These are phyloP conservation scores for Aspergillus panamensis DNA, from an alignment of 495 filamentous ascomycete genomes.

Conservation along the genomic window DNA sequence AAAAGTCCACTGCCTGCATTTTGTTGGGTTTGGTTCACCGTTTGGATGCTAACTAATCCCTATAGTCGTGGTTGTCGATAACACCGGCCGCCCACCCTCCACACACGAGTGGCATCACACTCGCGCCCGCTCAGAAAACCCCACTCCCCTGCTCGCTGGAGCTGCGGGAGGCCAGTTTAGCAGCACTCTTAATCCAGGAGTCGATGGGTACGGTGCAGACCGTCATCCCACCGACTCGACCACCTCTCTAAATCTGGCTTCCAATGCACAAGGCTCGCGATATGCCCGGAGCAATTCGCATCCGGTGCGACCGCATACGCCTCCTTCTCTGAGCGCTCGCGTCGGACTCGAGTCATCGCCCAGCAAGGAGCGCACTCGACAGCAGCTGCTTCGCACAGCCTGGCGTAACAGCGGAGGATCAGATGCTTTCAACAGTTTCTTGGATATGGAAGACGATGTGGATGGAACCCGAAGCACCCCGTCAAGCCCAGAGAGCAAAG, in stretches of 20 bases:
- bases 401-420: slow-evolving; percentile 44
- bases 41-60: slow-evolving; percentile 16
- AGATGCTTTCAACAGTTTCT: slow-evolving; percentile 44
- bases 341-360: slow-evolving; percentile 26
- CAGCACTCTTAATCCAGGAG: slow-evolving; percentile 29
- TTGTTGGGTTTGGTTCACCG: slow-evolving; percentile 4
- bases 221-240: slow-evolving; percentile 35
- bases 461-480: slow-evolving; percentile 34
- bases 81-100: slow-evolving; percentile 21
- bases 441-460: slow-evolving; percentile 47
- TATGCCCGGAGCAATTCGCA: slow-evolving; percentile 47
- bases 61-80: slow-evolving; percentile 22
- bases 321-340: slow-evolving; percentile 37
- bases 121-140: slow-evolving; percentile 38
- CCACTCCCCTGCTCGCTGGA: slow-evolving; percentile 28
- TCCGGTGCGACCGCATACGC: slow-evolving; percentile 44
- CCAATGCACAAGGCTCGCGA: slow-evolving; percentile 33
- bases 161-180: slow-evolving; percentile 38
- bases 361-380: slow-evolving; percentile 30
- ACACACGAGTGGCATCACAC: slow-evolving; percentile 34
- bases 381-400: slow-evolving; percentile 34
- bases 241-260: slow-evolving; percentile 34
- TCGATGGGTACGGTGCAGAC: slow-evolving; percentile 39
- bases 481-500: slow-evolving; percentile 33
- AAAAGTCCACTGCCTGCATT: slow-evolving; percentile 10